phyloP scores from a whole-genome alignment of 768 basidiomycete species.

The Boletellus ananas region DNA sequence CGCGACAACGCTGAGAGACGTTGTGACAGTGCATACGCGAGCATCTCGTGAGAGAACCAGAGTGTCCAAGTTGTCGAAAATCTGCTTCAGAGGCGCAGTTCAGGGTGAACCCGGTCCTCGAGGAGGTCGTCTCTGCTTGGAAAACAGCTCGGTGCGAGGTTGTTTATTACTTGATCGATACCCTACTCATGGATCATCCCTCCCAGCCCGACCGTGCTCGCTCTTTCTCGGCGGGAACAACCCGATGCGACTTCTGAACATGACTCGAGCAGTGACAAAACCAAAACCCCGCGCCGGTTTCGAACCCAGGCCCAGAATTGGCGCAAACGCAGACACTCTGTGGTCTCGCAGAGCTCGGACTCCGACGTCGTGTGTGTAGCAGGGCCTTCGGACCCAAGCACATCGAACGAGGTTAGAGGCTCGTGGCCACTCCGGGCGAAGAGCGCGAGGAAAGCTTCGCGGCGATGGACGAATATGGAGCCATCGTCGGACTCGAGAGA shows the following conservation, averaged over 20 bases:
- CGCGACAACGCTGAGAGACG: slow-evolving; percentile 3
- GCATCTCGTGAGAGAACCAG: slow-evolving; percentile 51
- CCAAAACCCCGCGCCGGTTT: slow-evolving; percentile 18
- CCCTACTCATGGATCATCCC: neutral
- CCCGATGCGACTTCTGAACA: slow-evolving; percentile 5
- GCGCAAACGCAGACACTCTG: slow-evolving; percentile 36
- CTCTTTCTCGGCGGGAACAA: slow-evolving; percentile 37
- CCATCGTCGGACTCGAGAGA: slow-evolving; percentile 32
- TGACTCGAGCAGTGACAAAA: slow-evolving; percentile 5
- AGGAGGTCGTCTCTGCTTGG: slow-evolving; percentile 71
- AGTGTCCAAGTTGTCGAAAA: slow-evolving; percentile 73
- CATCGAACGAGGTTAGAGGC: slow-evolving; percentile 21
- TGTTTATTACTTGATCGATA: neutral
- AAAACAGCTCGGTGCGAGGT: slow-evolving; percentile 55
- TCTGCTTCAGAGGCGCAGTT: slow-evolving; percentile 56
- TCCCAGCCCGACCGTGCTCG: slow-evolving; percentile 42
- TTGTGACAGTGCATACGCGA: slow-evolving; percentile 63
- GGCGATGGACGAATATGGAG: slow-evolving; percentile 14
- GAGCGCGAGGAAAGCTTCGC: slow-evolving; percentile 18
- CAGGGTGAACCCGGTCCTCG: slow-evolving; percentile 64
- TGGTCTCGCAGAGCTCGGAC: slow-evolving; percentile 20
- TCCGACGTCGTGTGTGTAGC: slow-evolving; percentile 28
- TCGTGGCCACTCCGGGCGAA: slow-evolving; percentile 23
- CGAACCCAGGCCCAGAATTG: slow-evolving; percentile 16
- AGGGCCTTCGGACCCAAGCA: slow-evolving; percentile 26